These are phyloP conservation scores for Trypanosoma conorhini DNA, from an alignment of 208 protist genomes.

Conservation along the genomic window DNA sequence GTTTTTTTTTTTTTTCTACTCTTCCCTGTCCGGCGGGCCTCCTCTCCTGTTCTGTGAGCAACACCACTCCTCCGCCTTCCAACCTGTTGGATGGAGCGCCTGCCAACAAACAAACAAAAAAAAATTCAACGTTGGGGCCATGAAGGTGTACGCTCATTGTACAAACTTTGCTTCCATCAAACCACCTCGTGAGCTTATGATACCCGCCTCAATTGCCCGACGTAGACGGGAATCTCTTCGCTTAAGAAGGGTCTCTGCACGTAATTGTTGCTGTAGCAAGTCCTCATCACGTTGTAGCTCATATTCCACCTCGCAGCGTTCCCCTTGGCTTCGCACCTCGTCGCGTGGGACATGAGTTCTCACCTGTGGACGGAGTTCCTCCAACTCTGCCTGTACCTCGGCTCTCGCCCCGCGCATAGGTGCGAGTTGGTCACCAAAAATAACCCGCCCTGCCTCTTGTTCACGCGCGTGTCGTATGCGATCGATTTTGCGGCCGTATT, in stretches of 20 bases:
- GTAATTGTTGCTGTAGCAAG: conserved; percentile 24
- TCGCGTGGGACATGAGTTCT: conserved; percentile 20
- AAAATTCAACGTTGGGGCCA: background rate
- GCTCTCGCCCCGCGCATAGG: conserved; percentile 19
- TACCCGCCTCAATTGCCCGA: background rate
- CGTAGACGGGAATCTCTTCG: background rate
- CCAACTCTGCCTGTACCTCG: conserved; percentile 20
- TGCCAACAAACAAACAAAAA: no score
- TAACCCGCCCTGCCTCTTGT: conserved; percentile 9
- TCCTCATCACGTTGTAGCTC: conserved; percentile 48
- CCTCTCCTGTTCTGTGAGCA: background rate
- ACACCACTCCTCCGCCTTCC: background rate
- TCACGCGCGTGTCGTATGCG: conserved; percentile 26
- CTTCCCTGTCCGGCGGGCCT: background rate
- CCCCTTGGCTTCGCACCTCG: conserved; percentile 18
- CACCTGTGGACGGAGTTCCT: conserved; percentile 19
- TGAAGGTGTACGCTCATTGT: background rate
- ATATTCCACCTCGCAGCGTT: conserved; percentile 33
- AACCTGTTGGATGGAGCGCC: no score
- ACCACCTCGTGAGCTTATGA: background rate
- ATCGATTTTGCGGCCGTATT: conserved; percentile 38
- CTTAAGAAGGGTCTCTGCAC: background rate
- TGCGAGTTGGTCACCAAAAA: conserved; percentile 42
- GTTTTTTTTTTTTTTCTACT: conserved; percentile 4
- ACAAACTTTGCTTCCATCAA: background rate